These are phyloP conservation scores for Penicillium bialowiezense DNA, from an alignment of 495 filamentous ascomycete genomes.

Conservation along the genomic window DNA sequence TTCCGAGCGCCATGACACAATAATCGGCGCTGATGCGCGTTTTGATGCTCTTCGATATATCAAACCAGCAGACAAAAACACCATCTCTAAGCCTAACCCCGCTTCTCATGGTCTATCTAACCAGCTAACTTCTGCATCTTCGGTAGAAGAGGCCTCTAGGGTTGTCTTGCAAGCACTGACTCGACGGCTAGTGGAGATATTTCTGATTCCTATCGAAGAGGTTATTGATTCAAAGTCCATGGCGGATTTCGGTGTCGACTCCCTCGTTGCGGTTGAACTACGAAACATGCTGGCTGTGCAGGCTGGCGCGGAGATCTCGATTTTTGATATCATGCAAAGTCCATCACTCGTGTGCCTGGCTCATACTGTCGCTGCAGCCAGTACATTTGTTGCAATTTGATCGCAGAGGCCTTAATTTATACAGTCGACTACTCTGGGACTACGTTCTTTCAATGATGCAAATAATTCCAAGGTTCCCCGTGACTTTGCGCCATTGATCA, in stretches of 20 bases:
- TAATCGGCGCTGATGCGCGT: background rate
- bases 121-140: background rate
- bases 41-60: background rate
- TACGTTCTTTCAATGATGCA: no score
- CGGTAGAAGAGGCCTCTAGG: background rate
- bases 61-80: background rate
- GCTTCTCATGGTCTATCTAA: background rate
- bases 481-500: no score
- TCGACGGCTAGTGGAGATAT: constrained; percentile 11
- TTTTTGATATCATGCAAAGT: constrained; percentile 44
- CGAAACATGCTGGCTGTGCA: constrained; percentile 30
- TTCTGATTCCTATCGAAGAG: constrained; percentile 14
- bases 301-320: constrained; percentile 33
- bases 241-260: constrained; percentile 31
- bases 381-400: background rate
- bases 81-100: background rate
- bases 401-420: no score
- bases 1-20: background rate
- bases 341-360: constrained; percentile 25
- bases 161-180: constrained; percentile 4
- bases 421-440: no score
- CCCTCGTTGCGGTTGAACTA: constrained; percentile 34
- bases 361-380: background rate
- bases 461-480: no score
- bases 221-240: constrained; percentile 15